These are phyloP conservation scores for Venturiaceae sp. DNA, from an alignment of 2,329 filamentous ascomycete species.

Conservation along the genomic window DNA sequence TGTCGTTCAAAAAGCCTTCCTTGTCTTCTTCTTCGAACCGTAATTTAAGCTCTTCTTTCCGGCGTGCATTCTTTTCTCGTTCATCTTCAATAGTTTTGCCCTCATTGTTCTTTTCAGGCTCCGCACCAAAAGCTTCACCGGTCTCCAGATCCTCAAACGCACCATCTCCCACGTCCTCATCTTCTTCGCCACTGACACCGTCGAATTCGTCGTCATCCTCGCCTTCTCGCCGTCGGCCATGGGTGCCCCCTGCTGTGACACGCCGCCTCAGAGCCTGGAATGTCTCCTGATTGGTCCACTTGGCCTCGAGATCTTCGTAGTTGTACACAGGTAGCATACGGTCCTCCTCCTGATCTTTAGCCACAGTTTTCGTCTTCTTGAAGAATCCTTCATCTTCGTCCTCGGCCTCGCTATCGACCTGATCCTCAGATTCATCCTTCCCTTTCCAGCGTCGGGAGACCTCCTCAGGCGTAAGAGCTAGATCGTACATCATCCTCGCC, in stretches of 20 bases:
- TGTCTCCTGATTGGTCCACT: constrained; percentile 74
- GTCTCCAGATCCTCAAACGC: constrained; percentile 81
- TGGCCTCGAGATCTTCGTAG: constrained; percentile 69
- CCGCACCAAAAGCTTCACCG: constrained; percentile 47
- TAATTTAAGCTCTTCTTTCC: constrained; percentile 89
- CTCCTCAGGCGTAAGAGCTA: constrained; percentile 62
- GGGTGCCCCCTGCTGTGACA: constrained; percentile 63
- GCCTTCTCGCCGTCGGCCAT: constrained; percentile 38
- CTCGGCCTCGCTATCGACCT: constrained; percentile 47
- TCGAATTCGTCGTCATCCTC: constrained; percentile 45
- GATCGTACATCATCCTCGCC: constrained; percentile 81
- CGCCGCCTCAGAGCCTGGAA: constrained; percentile 63
- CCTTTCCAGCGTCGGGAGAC: constrained; percentile 75
- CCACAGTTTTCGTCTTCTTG: constrained; percentile 41
- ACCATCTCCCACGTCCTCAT: constrained; percentile 64
- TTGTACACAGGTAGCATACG: constrained; percentile 70
- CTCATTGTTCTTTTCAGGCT: constrained; percentile 26
- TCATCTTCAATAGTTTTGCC: constrained; percentile 66
- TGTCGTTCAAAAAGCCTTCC: constrained; percentile 91
- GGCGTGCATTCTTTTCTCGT: constrained; percentile 77
- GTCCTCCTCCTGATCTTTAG: constrained; percentile 52
- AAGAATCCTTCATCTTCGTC: constrained; percentile 61
- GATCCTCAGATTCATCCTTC: constrained; percentile 42
- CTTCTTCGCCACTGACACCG: constrained; percentile 48
- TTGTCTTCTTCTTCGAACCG: constrained; percentile 96